Evolutionary conservation across 345 rosid species (phyloP).

Genomic region (Jatropha curcas): DNA sequence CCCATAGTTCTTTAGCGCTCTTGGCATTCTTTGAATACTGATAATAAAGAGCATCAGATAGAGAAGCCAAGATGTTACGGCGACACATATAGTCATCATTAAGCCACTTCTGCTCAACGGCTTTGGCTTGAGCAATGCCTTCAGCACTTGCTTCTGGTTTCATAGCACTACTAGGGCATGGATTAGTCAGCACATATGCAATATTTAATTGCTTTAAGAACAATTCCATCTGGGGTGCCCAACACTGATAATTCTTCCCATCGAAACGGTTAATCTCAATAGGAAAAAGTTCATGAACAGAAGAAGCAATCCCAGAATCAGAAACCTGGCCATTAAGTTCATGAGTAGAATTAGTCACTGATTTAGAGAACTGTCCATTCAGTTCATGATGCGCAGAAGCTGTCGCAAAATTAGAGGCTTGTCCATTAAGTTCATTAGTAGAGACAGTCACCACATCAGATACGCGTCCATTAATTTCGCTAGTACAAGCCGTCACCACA

Average conservation of each 20-base stretch:
- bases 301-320: conserved; percentile 29
- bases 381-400: conserved; percentile 7
- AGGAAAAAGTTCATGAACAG: conserved; percentile 37
- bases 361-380: neutral
- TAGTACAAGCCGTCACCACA: conserved; percentile 3
- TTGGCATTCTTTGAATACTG: conserved; percentile 49
- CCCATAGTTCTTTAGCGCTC: conserved; percentile 83
- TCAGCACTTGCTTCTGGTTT: conserved; percentile 32
- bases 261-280: conserved; percentile 57
- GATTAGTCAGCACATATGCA: conserved; percentile 60
- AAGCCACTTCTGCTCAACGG: conserved; percentile 50
- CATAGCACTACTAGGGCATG: conserved; percentile 37
- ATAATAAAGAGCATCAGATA: conserved; percentile 65
- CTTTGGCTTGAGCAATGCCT: conserved; percentile 38
- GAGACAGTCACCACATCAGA: neutral
- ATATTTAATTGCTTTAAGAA: conserved; percentile 68
- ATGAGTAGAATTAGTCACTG: neutral
- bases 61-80: conserved; percentile 57
- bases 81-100: conserved; percentile 68
- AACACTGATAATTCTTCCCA: conserved; percentile 64
- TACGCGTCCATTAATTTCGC: neutral
- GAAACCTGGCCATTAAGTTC: conserved; percentile 16
- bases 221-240: conserved; percentile 66
- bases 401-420: conserved; percentile 2
- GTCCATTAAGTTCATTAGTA: neutral